These are phyloP conservation scores for Gloeopeniophorella convolvens DNA, from an alignment of 768 basidiomycete genomes.

Conservation along the genomic window DNA sequence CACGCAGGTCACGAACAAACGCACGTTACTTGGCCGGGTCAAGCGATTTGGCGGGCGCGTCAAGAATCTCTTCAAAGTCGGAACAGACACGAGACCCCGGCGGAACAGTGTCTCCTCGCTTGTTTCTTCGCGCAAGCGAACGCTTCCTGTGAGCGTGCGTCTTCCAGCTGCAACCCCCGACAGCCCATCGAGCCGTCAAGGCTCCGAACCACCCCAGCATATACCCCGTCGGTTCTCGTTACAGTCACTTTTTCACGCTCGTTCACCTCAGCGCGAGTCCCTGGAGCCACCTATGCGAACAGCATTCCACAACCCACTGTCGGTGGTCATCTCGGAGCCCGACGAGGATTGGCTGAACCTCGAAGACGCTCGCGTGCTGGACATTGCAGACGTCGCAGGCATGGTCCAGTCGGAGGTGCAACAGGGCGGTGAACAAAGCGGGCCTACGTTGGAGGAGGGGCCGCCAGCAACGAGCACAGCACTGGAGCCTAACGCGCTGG, in stretches of 20 bases:
- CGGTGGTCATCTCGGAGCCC: slow-evolving; percentile 4
- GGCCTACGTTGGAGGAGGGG: neutral
- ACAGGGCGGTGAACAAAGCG: neutral
- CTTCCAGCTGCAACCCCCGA: slow-evolving; percentile 2
- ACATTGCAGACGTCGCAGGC: neutral
- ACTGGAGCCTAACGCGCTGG: too few species aligned
- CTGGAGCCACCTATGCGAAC: neutral
- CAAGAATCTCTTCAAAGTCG: slow-evolving; percentile 15
- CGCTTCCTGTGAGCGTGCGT: slow-evolving; percentile 6
- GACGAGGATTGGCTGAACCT: neutral
- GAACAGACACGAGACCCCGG: slow-evolving; percentile 6
- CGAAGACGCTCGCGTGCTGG: neutral
- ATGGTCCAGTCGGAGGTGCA: neutral
- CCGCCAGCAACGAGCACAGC: too few species aligned
- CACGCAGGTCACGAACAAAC: slow-evolving; percentile 4
- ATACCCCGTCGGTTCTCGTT: slow-evolving; percentile 16
- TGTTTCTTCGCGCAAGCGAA: neutral
- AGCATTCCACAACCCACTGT: slow-evolving; percentile 3
- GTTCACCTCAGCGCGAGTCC: slow-evolving; percentile 2
- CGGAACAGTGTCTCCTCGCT: slow-evolving; percentile 5
- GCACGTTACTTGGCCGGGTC: slow-evolving; percentile 13
- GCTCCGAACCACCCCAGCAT: neutral
- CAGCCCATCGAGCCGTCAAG: slow-evolving; percentile 5
- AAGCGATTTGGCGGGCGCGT: slow-evolving; percentile 18
- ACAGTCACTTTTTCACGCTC: slow-evolving; percentile 15